Evolutionary conservation across 306 rosid genomes (phyloP).

Genomic region (Fragaria iinumae): DNA sequence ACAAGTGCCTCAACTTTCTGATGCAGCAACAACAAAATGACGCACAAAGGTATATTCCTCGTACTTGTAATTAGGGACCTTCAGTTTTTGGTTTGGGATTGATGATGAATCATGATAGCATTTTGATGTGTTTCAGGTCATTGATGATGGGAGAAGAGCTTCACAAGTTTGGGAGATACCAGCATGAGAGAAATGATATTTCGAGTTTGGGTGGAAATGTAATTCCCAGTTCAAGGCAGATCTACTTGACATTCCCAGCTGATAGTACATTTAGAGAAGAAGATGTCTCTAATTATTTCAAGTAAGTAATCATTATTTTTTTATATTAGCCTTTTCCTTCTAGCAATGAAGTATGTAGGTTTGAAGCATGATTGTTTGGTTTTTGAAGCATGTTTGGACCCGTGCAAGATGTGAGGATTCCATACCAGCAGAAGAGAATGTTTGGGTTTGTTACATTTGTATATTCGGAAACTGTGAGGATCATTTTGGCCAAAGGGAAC

Average conservation of each 20-base stretch:
- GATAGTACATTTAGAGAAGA: slow-evolving; percentile 94
- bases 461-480: slow-evolving; percentile 83
- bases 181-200: slow-evolving; percentile 64
- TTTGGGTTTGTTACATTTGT: slow-evolving; percentile 93
- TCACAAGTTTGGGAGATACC: slow-evolving; percentile 55
- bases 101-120: not conserved
- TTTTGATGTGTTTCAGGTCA: slow-evolving; percentile 43
- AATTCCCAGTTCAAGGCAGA: slow-evolving; percentile 83
- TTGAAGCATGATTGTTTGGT: not conserved
- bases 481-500: slow-evolving; percentile 82
- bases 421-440: slow-evolving; percentile 96
- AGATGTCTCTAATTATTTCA: slow-evolving; percentile 90
- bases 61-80: not conserved
- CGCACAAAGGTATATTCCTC: slow-evolving; percentile 37
- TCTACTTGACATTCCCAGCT: slow-evolving; percentile 91
- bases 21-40: slow-evolving; percentile 74
- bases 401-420: slow-evolving; percentile 96
- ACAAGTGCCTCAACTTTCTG: slow-evolving; percentile 56
- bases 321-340: not conserved
- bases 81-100: not conserved
- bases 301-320: slow-evolving; percentile 38
- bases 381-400: slow-evolving; percentile 84
- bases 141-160: slow-evolving; percentile 68
- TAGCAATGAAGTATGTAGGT: not conserved
- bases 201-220: slow-evolving; percentile 47